These are phyloP conservation scores for Fusarium citri DNA, from an alignment of 2,329 filamentous ascomycete genomes.

Conservation along the genomic window DNA sequence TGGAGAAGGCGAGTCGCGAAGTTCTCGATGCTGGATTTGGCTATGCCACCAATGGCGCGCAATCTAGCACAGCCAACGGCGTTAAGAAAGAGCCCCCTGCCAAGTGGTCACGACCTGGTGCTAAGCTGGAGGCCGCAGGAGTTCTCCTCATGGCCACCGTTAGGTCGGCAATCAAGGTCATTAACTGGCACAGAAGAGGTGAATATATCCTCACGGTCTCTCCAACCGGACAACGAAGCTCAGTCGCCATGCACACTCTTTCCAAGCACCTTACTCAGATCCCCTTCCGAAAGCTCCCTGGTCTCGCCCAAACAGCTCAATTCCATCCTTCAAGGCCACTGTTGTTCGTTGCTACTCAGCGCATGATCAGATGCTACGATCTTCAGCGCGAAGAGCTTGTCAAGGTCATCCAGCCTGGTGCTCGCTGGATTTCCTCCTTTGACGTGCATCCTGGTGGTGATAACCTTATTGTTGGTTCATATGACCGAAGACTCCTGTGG, in stretches of 20 bases:
- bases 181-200: conserved; percentile 93
- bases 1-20: conserved; percentile 79
- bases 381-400: conserved; percentile 90
- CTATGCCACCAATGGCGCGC: conserved; percentile 78
- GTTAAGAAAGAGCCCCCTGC: conserved; percentile 79
- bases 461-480: conserved; percentile 93
- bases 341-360: conserved; percentile 96
- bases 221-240: conserved; percentile 78
- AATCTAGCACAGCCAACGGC: conserved; percentile 63
- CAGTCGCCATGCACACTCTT: conserved; percentile 93
- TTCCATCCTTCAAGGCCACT: conserved; percentile 95
- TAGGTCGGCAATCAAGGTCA: conserved; percentile 82
- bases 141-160: conserved; percentile 86
- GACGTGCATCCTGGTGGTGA: conserved; percentile 94
- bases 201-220: conserved; percentile 96
- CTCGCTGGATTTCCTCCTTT: conserved; percentile 92
- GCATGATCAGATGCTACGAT: conserved; percentile 93
- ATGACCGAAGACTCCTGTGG: conserved; percentile 94
- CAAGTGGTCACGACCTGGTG: conserved; percentile 84
- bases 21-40: conserved; percentile 92
- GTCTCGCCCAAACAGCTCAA: conserved; percentile 84
- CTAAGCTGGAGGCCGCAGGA: conserved; percentile 78
- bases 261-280: conserved; percentile 95
- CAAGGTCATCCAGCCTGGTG: conserved; percentile 93
- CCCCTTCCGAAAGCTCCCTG: conserved; percentile 84